These are phyloP conservation scores for Chrysoporthe deuterocubensis DNA, from an alignment of 2,329 filamentous ascomycete genomes.

Conservation along the genomic window DNA sequence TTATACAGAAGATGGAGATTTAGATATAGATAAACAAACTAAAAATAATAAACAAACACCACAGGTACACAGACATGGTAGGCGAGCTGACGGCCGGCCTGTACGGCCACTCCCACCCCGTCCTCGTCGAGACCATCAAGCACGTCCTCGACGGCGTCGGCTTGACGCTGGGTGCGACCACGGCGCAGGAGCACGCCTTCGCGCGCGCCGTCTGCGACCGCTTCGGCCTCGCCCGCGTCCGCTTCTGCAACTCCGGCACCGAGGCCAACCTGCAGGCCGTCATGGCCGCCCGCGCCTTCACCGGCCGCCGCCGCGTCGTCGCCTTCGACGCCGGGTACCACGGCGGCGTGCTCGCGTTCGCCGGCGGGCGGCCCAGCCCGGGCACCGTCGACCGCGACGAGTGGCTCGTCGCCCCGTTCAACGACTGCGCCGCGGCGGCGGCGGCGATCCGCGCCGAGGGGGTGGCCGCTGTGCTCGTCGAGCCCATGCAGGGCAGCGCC, in stretches of 20 bases:
- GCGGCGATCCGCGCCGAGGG: constrained; percentile 48
- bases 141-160: constrained; percentile 51
- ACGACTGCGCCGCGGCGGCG: constrained; percentile 55
- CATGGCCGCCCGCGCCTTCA: constrained; percentile 54
- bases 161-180: constrained; percentile 59
- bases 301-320: constrained; percentile 49
- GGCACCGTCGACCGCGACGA: constrained; percentile 57
- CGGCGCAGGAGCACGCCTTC: constrained; percentile 53
- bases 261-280: constrained; percentile 67
- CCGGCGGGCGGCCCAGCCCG: constrained; percentile 38
- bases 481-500: constrained; percentile 67
- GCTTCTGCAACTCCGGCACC: constrained; percentile 69
- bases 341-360: constrained; percentile 49
- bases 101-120: constrained; percentile 66
- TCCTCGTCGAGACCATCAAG: constrained; percentile 54
- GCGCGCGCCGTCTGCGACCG: constrained; percentile 57
- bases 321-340: constrained; percentile 59
- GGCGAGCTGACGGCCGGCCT: constrained; percentile 68
- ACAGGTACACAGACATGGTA: constrained; percentile 62
- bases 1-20: no score
- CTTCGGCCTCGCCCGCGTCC: constrained; percentile 59
- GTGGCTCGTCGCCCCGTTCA: constrained; percentile 65
- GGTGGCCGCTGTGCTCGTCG: constrained; percentile 67
- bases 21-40: background rate
- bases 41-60: background rate